Base-by-base conservation (phyloP, 257 asterid genomes). In the Penstemon barbatus region DNA sequence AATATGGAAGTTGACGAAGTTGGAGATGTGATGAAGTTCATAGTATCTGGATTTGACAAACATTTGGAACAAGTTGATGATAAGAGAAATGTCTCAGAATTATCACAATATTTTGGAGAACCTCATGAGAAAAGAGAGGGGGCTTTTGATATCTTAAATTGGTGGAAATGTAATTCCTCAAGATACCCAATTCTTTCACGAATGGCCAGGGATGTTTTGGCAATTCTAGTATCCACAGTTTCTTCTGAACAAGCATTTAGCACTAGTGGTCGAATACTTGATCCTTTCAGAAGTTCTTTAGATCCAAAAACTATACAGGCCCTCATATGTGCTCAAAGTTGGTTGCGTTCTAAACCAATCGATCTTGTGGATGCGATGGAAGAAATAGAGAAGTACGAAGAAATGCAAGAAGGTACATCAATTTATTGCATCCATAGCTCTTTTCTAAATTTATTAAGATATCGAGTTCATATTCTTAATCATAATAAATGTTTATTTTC, bases 201-300 rank as follows among this genome's bases (percentile, higher is more conserved):
- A 52, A 12, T 52, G 18, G 37, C 57, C 5, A 53, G 37, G 58
- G 58, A 53, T 53, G 33, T 53, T 53, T 53, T 53, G 58, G 38
- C 3, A 53, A 6, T 15, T 15, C 1, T 0, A 25, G 36, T 13
- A 3, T 13, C 58, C 37, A 53, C 8, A 25, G 11, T 53, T 13
- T 6, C 58, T 53, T 53, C 38, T 53, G 10, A 53, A 6, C 58
- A 53, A 6, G 58, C 58, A 53, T 53, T 53, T 53, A 53, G 58
- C 58, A 53, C 1, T 1, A 53, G 58, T 15, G 58, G 10, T 4
- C 36, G 33, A 8, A 4, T 53, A 53, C 58, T 53, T 53, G 58
- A 53, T 53, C 36, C 58, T 15, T 53, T 13, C 18, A 25, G 33
- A 25, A 25, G 33, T 25, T 25, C 33, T 25, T 25, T 25, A 25